A percentile compares a stretch with the other conserved stretches of the same genome.
Evolutionary conservation across 495 filamentous ascomycete genomes (phyloP).

Genomic region (Xylaria venustula): DNA sequence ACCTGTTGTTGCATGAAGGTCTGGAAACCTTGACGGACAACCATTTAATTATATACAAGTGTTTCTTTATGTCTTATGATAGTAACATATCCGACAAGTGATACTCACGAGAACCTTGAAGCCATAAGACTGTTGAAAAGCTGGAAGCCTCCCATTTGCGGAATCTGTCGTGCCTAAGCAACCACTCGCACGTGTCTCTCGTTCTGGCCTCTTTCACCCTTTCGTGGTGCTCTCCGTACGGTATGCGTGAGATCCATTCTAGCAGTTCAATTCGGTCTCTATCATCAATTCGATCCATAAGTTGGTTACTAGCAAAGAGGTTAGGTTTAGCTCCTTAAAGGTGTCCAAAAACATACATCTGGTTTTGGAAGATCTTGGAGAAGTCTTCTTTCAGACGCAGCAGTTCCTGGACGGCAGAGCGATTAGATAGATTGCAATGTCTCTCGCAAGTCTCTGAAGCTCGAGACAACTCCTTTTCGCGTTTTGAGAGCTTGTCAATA

Average conservation of each 20-base stretch:
- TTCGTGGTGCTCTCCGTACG: neutral
- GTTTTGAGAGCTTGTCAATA: neutral
- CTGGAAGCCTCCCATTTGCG: neutral
- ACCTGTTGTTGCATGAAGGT: too few species aligned
- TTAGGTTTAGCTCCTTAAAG: neutral
- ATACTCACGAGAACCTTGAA: neutral
- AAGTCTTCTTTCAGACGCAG: neutral
- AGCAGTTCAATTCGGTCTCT: neutral
- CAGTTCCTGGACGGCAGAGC: neutral
- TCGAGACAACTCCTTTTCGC: neutral
- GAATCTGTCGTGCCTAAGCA: neutral
- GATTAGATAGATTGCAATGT: neutral
- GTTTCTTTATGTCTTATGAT: too few species aligned
- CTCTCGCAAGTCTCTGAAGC: neutral
- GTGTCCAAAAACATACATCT: neutral
- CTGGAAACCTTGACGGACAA: too few species aligned
- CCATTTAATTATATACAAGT: too few species aligned
- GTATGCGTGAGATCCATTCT: neutral
- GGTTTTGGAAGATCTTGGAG: neutral
- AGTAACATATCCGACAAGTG: too few species aligned
- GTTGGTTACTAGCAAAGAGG: neutral
- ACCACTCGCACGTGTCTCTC: neutral
- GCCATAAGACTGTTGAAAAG: conserved; percentile 3
- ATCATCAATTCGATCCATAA: neutral
- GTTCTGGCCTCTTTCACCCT: neutral